A percentile compares a stretch with the other conserved stretches of the same genome.
phyloP scores from a whole-genome alignment of 331 rosid species.

The Dryas integrifolia region DNA sequence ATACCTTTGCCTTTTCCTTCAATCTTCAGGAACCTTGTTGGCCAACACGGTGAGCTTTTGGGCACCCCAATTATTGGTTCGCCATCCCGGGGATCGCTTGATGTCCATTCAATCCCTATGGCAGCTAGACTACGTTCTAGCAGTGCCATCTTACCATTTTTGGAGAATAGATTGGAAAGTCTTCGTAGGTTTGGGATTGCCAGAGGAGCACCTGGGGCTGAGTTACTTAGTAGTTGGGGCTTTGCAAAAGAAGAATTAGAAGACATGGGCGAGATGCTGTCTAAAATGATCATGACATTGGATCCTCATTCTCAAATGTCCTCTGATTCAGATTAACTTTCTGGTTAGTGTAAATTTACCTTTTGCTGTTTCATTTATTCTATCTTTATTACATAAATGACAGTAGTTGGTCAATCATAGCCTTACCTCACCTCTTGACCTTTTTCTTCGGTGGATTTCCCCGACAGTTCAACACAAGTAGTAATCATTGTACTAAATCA shows the following conservation, averaged over 20 bases:
- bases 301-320: conserved; percentile 46
- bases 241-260: conserved; percentile 67
- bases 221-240: conserved; percentile 71
- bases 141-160: conserved; percentile 59
- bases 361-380: background rate
- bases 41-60: conserved; percentile 62
- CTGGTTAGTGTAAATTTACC: background rate
- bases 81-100: conserved; percentile 66
- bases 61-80: conserved; percentile 38
- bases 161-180: conserved; percentile 60
- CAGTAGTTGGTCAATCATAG: background rate
- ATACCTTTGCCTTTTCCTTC: conserved; percentile 89
- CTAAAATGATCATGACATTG: conserved; percentile 59
- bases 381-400: background rate
- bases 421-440: no score
- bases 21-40: conserved; percentile 61
- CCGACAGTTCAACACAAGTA: no score
- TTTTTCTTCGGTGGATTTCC: no score
- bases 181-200: conserved; percentile 53
- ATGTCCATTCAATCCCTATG: conserved; percentile 76
- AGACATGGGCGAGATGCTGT: conserved; percentile 76
- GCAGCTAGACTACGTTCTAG: conserved; percentile 82
- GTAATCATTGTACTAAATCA: no score
- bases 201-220: conserved; percentile 63
- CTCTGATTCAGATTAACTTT: conserved; percentile 74